phyloP scores from a whole-genome alignment of 805 yeast genomes.

The Suhomyces sp. region DNA sequence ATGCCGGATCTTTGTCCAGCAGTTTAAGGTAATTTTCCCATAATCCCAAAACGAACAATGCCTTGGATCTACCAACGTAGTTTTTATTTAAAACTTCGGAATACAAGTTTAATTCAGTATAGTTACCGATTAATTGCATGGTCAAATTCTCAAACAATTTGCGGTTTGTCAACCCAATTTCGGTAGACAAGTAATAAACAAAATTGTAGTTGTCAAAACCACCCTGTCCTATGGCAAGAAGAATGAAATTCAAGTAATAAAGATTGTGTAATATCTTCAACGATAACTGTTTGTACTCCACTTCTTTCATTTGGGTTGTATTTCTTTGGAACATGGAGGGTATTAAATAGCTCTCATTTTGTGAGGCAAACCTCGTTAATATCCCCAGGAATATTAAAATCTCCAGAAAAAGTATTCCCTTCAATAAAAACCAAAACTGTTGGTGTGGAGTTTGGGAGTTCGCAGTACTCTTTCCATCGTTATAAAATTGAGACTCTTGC shows the following conservation, averaged over 20 bases:
- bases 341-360: conserved; percentile 16
- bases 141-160: conserved; percentile 18
- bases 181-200: conserved; percentile 51
- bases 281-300: conserved; percentile 27
- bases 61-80: conserved; percentile 35
- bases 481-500: conserved; percentile 15
- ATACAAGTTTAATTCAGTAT: conserved; percentile 33
- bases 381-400: conserved; percentile 53
- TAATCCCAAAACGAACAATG: conserved; percentile 46
- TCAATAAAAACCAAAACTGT: conserved; percentile 39
- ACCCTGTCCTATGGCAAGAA: conserved; percentile 58
- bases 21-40: conserved; percentile 47
- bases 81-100: conserved; percentile 26
- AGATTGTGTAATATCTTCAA: conserved; percentile 38
- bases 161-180: conserved; percentile 27
- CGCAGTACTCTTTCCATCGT: conserved; percentile 10
- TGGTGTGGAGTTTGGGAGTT: conserved; percentile 10
- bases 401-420: conserved; percentile 45
- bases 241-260: conserved; percentile 46
- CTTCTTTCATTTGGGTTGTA: conserved; percentile 17
- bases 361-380: conserved; percentile 34
- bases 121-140: conserved; percentile 31
- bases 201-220: conserved; percentile 66
- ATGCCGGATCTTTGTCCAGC: conserved; percentile 15
- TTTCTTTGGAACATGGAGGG: conserved; percentile 14